Evolutionary conservation across 163 green algal genomes (phyloP), one percentile per base, ranked within the genome.

Genomic region (Chlorella variabilis): DNA sequence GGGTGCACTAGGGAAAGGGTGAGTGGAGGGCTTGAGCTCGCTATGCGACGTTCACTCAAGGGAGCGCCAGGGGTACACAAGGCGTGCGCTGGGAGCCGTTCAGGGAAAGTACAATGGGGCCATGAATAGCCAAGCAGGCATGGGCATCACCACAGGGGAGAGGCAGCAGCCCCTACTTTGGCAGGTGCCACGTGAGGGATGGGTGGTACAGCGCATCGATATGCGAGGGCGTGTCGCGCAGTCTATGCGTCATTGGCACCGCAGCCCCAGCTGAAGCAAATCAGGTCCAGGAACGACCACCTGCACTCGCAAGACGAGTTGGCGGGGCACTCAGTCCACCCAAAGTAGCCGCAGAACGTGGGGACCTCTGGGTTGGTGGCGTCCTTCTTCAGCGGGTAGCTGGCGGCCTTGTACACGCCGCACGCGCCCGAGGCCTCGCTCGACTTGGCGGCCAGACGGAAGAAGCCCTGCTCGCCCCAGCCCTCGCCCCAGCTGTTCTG

Each of bases 401-500:
- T 93, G 6, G 96, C 88, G 25, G 89, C 84, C 84, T 95, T 96
- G 76, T 94, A 89, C 62, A 99, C 95, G 51, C 91, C 96, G 85
- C 95, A 99, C 34, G 94, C 88, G n/a, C 96, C 96, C 17, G 77
- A 78, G 27, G 84, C 77, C 51, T 84, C 75, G 48, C 74, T 85
- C 8, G 77, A 81, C 49, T 84, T 86, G 25, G 81, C 73, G 56
- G 87, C 87, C 67, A 97, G 85, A 1, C 86, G 86, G 87, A 98
- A 96, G 91, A 89, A 98, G 45, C 94, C 94, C 75, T 66, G 29
- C 61, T 80, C 78, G 58, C 78, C 78, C 78, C 78, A 84, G 54
- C 51, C 41, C 18, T 34, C 77, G 59, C 82, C 83, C 92, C 92
- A 95, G 51, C 78, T 92, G 91, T 98, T 98, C 91, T 98, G 98